Conservation (phyloP, 495 filamentous ascomycete genomes). For the Penicillium malachiteum region DNA sequence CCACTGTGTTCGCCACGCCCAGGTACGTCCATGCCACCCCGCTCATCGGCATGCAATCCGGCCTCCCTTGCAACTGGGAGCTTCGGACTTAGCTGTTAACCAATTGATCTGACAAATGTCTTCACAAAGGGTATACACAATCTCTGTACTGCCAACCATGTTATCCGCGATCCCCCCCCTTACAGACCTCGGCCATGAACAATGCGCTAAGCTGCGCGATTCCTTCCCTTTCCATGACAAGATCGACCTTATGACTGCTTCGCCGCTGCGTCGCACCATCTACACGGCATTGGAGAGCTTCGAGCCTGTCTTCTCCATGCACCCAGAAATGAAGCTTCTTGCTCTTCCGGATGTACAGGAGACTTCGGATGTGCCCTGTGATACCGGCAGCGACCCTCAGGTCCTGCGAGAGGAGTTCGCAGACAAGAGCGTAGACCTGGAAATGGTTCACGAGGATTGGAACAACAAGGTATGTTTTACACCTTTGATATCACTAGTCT, state of each 20-base stretch:
- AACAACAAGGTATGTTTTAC: constrained; percentile 58
- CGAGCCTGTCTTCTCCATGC: constrained; percentile 46
- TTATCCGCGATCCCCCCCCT: constrained; percentile 74
- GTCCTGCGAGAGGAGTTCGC: constrained; percentile 64
- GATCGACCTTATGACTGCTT: constrained; percentile 73
- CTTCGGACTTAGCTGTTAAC: not conserved
- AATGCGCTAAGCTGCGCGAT: constrained; percentile 64
- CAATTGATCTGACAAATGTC: constrained; percentile 6
- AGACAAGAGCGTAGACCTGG: constrained; percentile 61
- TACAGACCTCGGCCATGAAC: constrained; percentile 70
- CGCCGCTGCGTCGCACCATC: constrained; percentile 80
- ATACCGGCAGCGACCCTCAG: constrained; percentile 62
- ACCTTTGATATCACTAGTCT: no score
- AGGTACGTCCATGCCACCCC: constrained; percentile 33
- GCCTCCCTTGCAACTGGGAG: not conserved
- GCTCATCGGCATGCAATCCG: not conserved
- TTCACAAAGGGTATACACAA: constrained; percentile 75
- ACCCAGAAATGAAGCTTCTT: constrained; percentile 55
- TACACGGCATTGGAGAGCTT: constrained; percentile 78
- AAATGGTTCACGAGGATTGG: constrained; percentile 62
- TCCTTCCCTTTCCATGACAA: constrained; percentile 63
- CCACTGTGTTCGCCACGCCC: constrained; percentile 55
- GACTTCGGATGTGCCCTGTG: constrained; percentile 71
- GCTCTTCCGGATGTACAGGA: constrained; percentile 83
- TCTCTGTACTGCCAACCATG: constrained; percentile 67